Conservation (phyloP, 805 yeast genomes). For the Ogataea paradorogensis region DNA sequence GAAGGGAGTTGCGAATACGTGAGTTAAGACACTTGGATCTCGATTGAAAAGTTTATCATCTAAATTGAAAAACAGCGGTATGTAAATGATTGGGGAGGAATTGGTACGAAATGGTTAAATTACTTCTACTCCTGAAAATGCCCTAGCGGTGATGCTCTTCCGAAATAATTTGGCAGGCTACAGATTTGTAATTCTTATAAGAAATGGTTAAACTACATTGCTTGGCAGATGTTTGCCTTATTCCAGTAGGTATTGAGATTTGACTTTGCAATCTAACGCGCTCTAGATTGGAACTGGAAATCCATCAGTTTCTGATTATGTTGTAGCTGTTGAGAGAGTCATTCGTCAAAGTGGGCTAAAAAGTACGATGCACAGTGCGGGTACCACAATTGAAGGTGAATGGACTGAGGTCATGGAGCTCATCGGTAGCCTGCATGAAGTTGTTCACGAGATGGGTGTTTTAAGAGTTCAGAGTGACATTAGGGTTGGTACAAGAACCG, state of each 20-base stretch:
- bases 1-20: no score
- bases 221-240: slow-evolving; percentile 80
- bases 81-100: no score
- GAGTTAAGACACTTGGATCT: no score
- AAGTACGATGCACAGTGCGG: slow-evolving; percentile 83
- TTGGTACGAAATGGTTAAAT: no score
- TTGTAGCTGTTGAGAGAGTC: slow-evolving; percentile 63
- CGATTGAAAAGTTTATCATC: no score
- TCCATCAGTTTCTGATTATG: slow-evolving; percentile 79
- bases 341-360: slow-evolving; percentile 61
- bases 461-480: slow-evolving; percentile 82
- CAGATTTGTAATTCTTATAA: background rate
- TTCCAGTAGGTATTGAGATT: slow-evolving; percentile 54
- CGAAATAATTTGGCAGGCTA: background rate
- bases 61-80: no score
- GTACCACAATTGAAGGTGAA: slow-evolving; percentile 85
- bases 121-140: no score
- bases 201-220: slow-evolving; percentile 52
- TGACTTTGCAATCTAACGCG: background rate
- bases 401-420: slow-evolving; percentile 84
- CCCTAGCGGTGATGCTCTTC: background rate
- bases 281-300: slow-evolving; percentile 68
- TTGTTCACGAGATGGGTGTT: slow-evolving; percentile 67
- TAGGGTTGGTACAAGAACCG: slow-evolving; percentile 81
- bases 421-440: slow-evolving; percentile 75